Evolutionary conservation across 148 eudicot species (phyloP).

Genomic region (Rhododendron griersonianum): DNA sequence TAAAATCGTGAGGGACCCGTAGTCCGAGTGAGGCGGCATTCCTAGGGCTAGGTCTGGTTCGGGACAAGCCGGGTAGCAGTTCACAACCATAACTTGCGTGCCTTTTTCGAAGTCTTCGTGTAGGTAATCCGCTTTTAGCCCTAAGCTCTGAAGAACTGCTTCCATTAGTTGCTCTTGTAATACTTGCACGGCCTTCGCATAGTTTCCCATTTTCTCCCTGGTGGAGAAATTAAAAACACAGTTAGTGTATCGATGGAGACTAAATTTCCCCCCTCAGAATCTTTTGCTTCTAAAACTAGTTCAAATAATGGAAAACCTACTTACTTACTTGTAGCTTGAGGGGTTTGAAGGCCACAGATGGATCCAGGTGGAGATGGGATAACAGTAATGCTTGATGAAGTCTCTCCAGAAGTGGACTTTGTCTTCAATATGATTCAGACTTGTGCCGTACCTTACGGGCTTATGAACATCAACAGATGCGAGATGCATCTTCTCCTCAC

Average conservation of each 20-base stretch:
- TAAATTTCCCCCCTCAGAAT: no score
- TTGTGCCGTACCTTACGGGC: slow-evolving; percentile 40
- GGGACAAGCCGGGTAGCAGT: slow-evolving; percentile 35
- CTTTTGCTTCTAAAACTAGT: not conserved
- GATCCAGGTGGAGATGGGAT: slow-evolving; percentile 35
- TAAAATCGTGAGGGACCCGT: slow-evolving; percentile 5
- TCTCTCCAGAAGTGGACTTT: slow-evolving; percentile 31
- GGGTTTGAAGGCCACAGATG: slow-evolving; percentile 47
- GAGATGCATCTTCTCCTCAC: slow-evolving; percentile 32
- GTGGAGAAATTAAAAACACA: not conserved
- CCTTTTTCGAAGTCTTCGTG: slow-evolving; percentile 19
- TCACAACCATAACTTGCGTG: slow-evolving; percentile 30
- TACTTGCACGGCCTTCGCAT: not conserved
- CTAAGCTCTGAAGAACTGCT: not conserved
- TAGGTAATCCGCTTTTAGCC: not conserved
- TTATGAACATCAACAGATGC: slow-evolving; percentile 27
- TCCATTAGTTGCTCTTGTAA: no score
- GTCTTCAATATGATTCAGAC: not conserved
- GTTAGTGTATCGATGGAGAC: not conserved
- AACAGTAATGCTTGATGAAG: slow-evolving; percentile 41
- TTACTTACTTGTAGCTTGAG: slow-evolving; percentile 30
- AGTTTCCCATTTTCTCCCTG: not conserved
- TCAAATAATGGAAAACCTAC: not conserved
- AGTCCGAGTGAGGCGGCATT: not conserved
- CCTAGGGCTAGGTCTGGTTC: slow-evolving; percentile 15